Percentiles rank a stretch among this genome's conserved stretches.
Evolutionary conservation across 768 basidiomycete genomes (phyloP).

Genomic region (Tulasnella sp.): DNA sequence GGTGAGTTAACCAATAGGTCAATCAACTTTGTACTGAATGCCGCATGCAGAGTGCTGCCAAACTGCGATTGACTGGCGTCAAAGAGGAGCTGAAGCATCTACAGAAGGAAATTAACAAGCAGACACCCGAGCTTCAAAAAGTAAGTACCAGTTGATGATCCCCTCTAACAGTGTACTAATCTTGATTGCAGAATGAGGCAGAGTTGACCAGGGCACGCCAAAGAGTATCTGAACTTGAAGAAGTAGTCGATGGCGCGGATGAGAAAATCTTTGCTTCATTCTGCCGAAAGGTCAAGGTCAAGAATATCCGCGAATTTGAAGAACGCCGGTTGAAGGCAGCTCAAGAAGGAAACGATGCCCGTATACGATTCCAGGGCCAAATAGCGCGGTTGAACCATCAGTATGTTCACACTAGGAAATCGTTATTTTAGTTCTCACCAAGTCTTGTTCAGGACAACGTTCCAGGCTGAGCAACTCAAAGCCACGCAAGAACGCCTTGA

Average conservation of each 20-base stretch:
- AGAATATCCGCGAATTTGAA: conserved; percentile 85
- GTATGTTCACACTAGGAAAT: conserved; percentile 33
- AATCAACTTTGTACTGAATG: not conserved
- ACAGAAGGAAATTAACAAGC: conserved; percentile 52
- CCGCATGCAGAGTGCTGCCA: conserved; percentile 50
- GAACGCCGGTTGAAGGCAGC: conserved; percentile 79
- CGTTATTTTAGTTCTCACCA: not conserved
- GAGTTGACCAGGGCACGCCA: conserved; percentile 43
- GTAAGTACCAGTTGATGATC: no score
- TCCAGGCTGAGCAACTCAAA: conserved; percentile 65
- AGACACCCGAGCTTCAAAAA: conserved; percentile 58
- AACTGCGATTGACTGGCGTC: conserved; percentile 59
- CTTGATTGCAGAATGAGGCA: conserved; percentile 22
- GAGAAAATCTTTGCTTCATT: conserved; percentile 65
- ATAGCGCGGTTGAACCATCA: conserved; percentile 76
- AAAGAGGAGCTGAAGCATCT: conserved; percentile 76
- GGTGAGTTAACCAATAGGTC: conserved; percentile 32
- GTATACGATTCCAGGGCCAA: conserved; percentile 72
- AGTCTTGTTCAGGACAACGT: conserved; percentile 45
- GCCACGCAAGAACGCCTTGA: conserved; percentile 39
- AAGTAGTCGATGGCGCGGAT: conserved; percentile 61
- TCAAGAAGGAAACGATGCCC: conserved; percentile 74
- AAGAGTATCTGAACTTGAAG: conserved; percentile 42
- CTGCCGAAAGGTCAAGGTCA: conserved; percentile 64
- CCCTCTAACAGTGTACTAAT: no score